A percentile compares a stretch with the other conserved stretches of the same genome.
These are phyloP conservation scores for Cryptococcus maquisensis DNA, from an alignment of 1,284 basidiomycete genomes.

Conservation along the genomic window DNA sequence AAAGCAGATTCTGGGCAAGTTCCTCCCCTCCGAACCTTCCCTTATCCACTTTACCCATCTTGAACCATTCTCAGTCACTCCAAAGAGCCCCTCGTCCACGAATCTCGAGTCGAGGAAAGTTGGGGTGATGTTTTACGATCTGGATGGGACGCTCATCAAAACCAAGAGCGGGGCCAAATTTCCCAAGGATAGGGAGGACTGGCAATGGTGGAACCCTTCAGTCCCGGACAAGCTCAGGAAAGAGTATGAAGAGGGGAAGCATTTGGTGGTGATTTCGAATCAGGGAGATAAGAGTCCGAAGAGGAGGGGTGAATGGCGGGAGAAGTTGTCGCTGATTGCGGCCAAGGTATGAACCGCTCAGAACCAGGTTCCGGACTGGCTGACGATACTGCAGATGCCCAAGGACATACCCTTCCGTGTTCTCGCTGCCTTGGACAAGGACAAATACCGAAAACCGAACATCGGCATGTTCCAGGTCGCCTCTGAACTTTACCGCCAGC, in stretches of 20 bases:
- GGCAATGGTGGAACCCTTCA: conserved; percentile 71
- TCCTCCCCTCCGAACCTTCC: conserved; percentile 28
- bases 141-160: conserved; percentile 82
- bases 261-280: conserved; percentile 75
- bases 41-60: conserved; percentile 41
- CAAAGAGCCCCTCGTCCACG: neutral
- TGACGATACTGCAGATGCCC: conserved; percentile 54
- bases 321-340: conserved; percentile 67
- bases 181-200: conserved; percentile 54
- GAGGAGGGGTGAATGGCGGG: conserved; percentile 61
- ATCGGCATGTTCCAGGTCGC: conserved; percentile 79
- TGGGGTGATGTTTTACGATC: conserved; percentile 74
- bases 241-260: conserved; percentile 62
- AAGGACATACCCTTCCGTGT: conserved; percentile 67
- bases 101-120: conserved; percentile 16
- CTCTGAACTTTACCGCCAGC: conserved; percentile 58
- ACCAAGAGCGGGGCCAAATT: conserved; percentile 55
- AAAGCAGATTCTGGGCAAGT: conserved; percentile 11
- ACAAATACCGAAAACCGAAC: conserved; percentile 85
- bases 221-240: conserved; percentile 64
- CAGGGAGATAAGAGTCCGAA: conserved; percentile 56
- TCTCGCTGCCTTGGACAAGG: conserved; percentile 61
- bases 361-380: neutral
- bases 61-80: conserved; percentile 31
- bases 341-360: conserved; percentile 55